A percentile compares a stretch with the other conserved stretches of the same genome.
These are phyloP conservation scores for Lentinula guzmanii DNA, from an alignment of 768 basidiomycete species.

Conservation along the genomic window DNA sequence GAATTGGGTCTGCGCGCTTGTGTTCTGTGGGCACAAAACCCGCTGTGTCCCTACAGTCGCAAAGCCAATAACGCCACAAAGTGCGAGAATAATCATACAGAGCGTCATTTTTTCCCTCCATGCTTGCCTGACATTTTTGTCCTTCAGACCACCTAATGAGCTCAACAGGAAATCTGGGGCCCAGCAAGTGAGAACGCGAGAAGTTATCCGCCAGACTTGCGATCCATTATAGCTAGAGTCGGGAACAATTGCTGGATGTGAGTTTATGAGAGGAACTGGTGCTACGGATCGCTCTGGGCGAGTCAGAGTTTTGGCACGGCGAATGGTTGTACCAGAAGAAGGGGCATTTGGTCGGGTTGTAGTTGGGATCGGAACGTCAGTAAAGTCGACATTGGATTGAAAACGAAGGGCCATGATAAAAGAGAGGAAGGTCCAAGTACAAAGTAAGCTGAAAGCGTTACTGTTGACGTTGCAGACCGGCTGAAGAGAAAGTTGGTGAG, in stretches of 20 bases:
- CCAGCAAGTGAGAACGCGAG: constrained; percentile 83
- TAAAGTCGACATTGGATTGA: constrained; percentile 42
- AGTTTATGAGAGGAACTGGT: constrained; percentile 87
- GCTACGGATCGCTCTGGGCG: constrained; percentile 93
- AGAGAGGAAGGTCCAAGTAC: constrained; percentile 16
- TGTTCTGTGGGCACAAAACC: constrained; percentile 75
- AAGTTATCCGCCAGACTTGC: constrained; percentile 78
- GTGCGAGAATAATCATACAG: constrained; percentile 75
- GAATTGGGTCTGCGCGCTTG: constrained; percentile 34
- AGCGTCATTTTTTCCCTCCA: constrained; percentile 98
- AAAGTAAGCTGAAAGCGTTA: constrained; percentile 9
- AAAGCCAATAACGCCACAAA: constrained; percentile 84
- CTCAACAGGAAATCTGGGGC: constrained; percentile 75
- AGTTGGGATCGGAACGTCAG: constrained; percentile 68
- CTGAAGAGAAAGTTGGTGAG: background rate
- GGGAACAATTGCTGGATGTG: constrained; percentile 21
- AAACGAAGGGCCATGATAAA: constrained; percentile 49
- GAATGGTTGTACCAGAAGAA: constrained; percentile 54
- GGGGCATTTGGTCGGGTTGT: constrained; percentile 40
- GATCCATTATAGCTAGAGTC: constrained; percentile 32
- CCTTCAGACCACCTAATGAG: constrained; percentile 74
- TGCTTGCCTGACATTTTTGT: constrained; percentile 74
- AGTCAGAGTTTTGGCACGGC: constrained; percentile 92
- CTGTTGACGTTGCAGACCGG: constrained; percentile 6
- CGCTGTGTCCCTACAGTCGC: constrained; percentile 91